A percentile compares a stretch with the other conserved stretches of the same genome.
phyloP scores from a whole-genome alignment of 306 rosid species.

The Trichosanthes cucumerina region DNA sequence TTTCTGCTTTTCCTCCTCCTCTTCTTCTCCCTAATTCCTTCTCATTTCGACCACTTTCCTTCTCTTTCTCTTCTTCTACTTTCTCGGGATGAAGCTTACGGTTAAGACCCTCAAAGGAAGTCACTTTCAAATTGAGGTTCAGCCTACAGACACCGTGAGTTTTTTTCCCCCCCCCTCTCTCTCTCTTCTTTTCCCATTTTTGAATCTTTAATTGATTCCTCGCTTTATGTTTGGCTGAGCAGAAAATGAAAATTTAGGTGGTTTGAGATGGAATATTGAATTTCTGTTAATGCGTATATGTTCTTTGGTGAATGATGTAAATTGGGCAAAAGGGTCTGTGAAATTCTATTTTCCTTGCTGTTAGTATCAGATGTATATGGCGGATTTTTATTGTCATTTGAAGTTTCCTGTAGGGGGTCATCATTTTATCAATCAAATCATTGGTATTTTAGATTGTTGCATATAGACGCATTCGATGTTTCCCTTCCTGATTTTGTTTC shows the following conservation, averaged over 20 bases:
- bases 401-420: neutral
- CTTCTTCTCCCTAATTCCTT: neutral
- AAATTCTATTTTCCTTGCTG: neutral
- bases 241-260: neutral
- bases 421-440: neutral
- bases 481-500: neutral
- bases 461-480: neutral
- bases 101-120: conserved; percentile 93
- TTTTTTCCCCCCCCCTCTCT: neutral
- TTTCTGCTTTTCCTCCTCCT: neutral
- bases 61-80: neutral
- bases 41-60: neutral
- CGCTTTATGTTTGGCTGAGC: neutral
- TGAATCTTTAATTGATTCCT: neutral
- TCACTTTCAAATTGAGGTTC: conserved; percentile 85
- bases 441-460: neutral
- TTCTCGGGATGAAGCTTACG: conserved; percentile 66
- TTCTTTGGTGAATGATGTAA: neutral
- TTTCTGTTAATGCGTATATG: neutral
- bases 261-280: neutral
- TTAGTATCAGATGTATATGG: neutral
- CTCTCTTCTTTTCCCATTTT: neutral
- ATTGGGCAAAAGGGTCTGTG: neutral
- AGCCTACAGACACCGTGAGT: conserved; percentile 71
- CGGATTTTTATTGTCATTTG: neutral